Base-by-base conservation (phyloP, 768 basidiomycete genomes). In the Albatrellus ellisii region DNA sequence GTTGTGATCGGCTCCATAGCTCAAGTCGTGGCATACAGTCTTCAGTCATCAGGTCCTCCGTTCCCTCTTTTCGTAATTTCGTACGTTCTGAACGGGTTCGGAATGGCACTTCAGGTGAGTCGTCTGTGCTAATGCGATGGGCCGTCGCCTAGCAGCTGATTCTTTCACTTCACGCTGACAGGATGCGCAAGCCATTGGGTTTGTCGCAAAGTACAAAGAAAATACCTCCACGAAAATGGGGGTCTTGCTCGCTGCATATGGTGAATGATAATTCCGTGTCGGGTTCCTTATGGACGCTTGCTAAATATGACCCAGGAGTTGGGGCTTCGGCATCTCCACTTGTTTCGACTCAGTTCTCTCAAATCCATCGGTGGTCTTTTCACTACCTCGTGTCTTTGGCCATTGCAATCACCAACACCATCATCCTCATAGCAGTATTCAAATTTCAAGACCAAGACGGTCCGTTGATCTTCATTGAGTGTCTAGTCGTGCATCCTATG, bases 301-400 rank as follows among this genome's bases (percentile, higher is more conserved):
- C 2, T 9, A 21, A 20, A 14, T 22, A 6, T n/a, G 15, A 26
- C 8, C 35, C 31, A 65, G 64, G 66, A 21, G 49, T 62, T n/a
- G 74, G 73, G 1, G 74, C 72, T 2, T 62, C 73, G 41, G 56
- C 64, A 5, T 60, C 70, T 0, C 74, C 74, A 11, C 59, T 75
- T n/a, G 67, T 70, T 2, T 64, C 73, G 2, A 75, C 74, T 3
- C 68, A 70, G 44, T 75, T 76, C 47, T 56, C 69, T 11, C 55
- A 58, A 37, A 35, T 59, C 28, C 45, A 33, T 1, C 50, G 43
- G 18, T 69, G 66, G 68, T 62, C 59, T 11, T 62, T 39, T 39
- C 17, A 43, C 36, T 14, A 32, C 14, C 20, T 38, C 15, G 25
- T 36, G 8, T 41, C 28, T 21, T 21, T 38, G 1, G 29, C 10